These are phyloP conservation scores for Hypoxylon rubiginosum DNA, from an alignment of 2,329 filamentous ascomycete species.

Conservation along the genomic window DNA sequence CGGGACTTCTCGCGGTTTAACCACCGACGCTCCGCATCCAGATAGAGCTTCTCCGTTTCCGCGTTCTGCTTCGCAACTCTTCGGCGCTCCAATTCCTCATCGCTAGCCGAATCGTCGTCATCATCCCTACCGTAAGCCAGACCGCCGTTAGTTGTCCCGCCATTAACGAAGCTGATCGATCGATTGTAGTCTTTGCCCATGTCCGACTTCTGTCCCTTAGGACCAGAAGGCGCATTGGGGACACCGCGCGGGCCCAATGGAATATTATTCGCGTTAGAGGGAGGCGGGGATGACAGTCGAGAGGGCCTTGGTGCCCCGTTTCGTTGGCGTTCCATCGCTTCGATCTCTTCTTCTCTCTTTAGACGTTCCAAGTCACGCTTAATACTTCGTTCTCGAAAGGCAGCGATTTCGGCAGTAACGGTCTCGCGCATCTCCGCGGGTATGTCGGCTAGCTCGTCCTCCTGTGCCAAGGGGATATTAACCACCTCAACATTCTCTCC, in stretches of 20 bases:
- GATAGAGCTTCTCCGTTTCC: conserved; percentile 83
- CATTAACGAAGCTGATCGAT: conserved; percentile 84
- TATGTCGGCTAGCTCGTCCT: conserved; percentile 96
- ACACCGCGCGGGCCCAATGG: conserved; percentile 80
- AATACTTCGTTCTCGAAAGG: conserved; percentile 92
- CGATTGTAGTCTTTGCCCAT: conserved; percentile 64
- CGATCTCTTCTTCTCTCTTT: conserved; percentile 90
- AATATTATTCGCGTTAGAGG: conserved; percentile 75
- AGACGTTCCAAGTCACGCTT: conserved; percentile 89
- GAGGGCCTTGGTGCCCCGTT: conserved; percentile 74
- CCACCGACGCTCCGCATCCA: conserved; percentile 91
- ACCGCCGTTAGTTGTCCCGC: conserved; percentile 74
- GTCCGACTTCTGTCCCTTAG: conserved; percentile 68
- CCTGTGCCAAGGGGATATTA: conserved; percentile 86
- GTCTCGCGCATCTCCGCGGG: conserved; percentile 96
- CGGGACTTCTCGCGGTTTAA: conserved; percentile 87
- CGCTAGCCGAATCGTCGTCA: conserved; percentile 88
- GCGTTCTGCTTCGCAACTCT: conserved; percentile 77
- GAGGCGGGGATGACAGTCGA: conserved; percentile 79
- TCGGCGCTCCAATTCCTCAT: conserved; percentile 84
- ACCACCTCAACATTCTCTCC: conserved; percentile 84
- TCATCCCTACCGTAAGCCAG: conserved; percentile 76
- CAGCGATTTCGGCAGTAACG: conserved; percentile 92
- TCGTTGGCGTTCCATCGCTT: conserved; percentile 83
- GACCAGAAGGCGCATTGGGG: conserved; percentile 79